Base-by-base conservation (phyloP, 768 basidiomycete genomes). In the Pleurotus tuber-regium region DNA sequence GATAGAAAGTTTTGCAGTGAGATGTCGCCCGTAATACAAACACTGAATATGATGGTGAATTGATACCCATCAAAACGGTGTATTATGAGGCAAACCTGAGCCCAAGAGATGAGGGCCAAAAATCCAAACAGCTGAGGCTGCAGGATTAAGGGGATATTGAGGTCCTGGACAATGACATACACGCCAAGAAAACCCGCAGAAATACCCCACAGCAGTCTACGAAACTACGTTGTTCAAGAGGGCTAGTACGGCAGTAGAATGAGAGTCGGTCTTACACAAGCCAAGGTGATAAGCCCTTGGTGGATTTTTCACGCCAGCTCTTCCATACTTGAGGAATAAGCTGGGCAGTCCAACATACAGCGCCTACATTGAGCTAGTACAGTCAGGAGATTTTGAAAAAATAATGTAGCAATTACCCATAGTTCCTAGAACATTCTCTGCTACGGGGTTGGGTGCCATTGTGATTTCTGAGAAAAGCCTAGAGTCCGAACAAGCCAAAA, bases 251-350 rank as follows among this genome's bases (percentile, higher is more conserved):
- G 14, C 21, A 7, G 14, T n/a, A 10, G 11, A 8, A 28, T 6
- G 11, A 30, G 31, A 30, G 21, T 16, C 21, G 21, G 21, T 70
- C 71, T 51, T 63, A 84, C 86, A 89, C 78, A 26, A 92, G 74
- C 65, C 68, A 79, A 11, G 73, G 77, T 1, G 87, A 89, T 8
- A 92, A 70, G 0, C 90, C 89, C 23, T 79, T 72, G 0, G 85
- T 87, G 19, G 79, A 80, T 59, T 89, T 86, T 16, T 72, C 70
- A 29, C 79, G 73, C 70, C 79, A 86, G 56, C 78, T 86, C 65
- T 92, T 89, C 79, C 82, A 79, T 19, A 88, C 73, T 57, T 89
- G 87, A 4, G 87, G 88, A 26, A 89, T 63, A 11, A 89, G 61
- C 57, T 87, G 86, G 11, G 75, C 70, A 3, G 79, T 80, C 87